Percentiles rank a stretch among this genome's conserved stretches.
phyloP scores from a whole-genome alignment of 805 yeast genomes.

The Candida xyloterini region DNA sequence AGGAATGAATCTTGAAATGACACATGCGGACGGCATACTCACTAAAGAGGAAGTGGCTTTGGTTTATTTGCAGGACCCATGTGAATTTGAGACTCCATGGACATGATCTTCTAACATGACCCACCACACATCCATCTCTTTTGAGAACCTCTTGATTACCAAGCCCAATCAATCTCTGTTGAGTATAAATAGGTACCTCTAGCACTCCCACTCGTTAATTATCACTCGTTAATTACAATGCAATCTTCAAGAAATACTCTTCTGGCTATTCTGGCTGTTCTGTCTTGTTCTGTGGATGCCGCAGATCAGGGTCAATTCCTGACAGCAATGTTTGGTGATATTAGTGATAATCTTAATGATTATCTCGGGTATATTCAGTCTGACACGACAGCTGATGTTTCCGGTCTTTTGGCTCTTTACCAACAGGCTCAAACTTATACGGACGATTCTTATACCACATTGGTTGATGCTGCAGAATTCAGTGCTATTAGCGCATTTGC shows the following conservation, averaged over 20 bases:
- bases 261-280: slow-evolving; percentile 21
- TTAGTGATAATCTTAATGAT: slow-evolving; percentile 30
- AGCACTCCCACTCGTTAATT: not conserved
- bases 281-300: slow-evolving; percentile 20
- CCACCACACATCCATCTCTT: no score
- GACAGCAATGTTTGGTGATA: slow-evolving; percentile 38
- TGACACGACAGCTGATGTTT: slow-evolving; percentile 28
- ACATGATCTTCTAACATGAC: not conserved
- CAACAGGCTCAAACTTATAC: slow-evolving; percentile 37
- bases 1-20: no score
- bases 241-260: slow-evolving; percentile 20
- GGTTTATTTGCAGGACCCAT: not conserved
- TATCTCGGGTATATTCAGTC: slow-evolving; percentile 34
- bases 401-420: slow-evolving; percentile 34
- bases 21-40: not conserved
- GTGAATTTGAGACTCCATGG: no score
- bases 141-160: not conserved
- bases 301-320: slow-evolving; percentile 26
- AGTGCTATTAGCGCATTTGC: slow-evolving; percentile 26
- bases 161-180: not conserved
- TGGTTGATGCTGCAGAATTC: slow-evolving; percentile 25
- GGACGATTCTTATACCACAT: slow-evolving; percentile 44
- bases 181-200: not conserved
- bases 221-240: slow-evolving; percentile 17
- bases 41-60: not conserved